Base-by-base conservation (phyloP, 305 asterid species). In the Rubia balearica region DNA sequence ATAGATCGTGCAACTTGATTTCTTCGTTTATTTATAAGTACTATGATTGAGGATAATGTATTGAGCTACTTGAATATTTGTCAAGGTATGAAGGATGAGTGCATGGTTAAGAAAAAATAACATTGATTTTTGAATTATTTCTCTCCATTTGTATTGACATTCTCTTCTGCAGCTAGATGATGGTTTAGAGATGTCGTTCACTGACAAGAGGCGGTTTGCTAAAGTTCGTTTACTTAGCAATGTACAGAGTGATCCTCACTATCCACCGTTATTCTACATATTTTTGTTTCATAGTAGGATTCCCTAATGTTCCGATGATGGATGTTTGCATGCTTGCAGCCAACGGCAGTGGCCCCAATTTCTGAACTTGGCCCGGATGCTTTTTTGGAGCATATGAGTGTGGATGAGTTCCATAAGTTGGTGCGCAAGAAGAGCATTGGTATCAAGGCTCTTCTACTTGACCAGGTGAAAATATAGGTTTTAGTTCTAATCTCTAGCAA, bases 321-420 rank as follows among this genome's bases (percentile, higher is more conserved):
- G 41, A 67, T 60, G 21, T 14, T 16, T 49, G 27, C 42, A 57
- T 48, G 71, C 17, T 80, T 73, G 63, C 92, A 93, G 98, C 98
- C 98, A 70, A 75, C 67, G 53, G 86, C 90, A 68, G 88, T 78
- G 66, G 88, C 96, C 61, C 98, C 97, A 62, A 89, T 93, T 74
- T 90, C 97, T 68, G 97, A 85, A 87, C 98, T 93, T 81, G 98
- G 98, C 63, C 91, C 96, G n/a, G 98, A 93, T 91, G 98, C 96
- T 2, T 69, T 93, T 71, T 72, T 73, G 77, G 92, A 90, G 75
- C 95, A 92, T 60, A 83, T 84, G 96, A 79, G 86, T 41, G 77
- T 76, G 41, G 92, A 87, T 30, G 90, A 83, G 73, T 85, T 93
- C 79, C 67, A 65, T 73, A 84, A 71, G 76, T 77, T 88, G 73